phyloP scores from a whole-genome alignment of 1,139 yeast genomes.

The Candida buenavistaensis region DNA sequence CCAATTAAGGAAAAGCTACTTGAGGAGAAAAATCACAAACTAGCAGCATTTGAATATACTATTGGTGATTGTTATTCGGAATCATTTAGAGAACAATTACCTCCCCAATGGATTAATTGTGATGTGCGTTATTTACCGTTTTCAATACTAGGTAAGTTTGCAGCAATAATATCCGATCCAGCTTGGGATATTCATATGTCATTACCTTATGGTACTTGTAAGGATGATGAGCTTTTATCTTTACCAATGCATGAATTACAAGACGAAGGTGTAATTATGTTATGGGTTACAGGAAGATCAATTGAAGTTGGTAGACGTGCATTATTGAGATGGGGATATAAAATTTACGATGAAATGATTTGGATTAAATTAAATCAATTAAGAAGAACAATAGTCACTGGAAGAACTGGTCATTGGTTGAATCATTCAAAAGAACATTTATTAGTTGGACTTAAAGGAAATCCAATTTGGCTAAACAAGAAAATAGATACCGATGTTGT shows the following conservation, averaged over 20 bases:
- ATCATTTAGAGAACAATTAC: conserved; percentile 29
- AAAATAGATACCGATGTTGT: conserved; percentile 72
- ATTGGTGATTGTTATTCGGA: conserved; percentile 56
- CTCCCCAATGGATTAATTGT: conserved; percentile 86
- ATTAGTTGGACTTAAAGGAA: conserved; percentile 80
- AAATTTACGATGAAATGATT: conserved; percentile 71
- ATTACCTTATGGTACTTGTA: conserved; percentile 74
- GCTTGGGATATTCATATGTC: conserved; percentile 90
- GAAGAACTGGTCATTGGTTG: conserved; percentile 95
- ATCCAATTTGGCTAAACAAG: conserved; percentile 69
- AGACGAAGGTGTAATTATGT: conserved; percentile 75
- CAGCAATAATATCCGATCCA: conserved; percentile 87
- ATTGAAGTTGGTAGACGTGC: conserved; percentile 84
- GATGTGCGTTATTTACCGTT: conserved; percentile 77
- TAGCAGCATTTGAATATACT: conserved; percentile 41
- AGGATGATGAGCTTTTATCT: conserved; percentile 66
- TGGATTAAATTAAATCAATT: conserved; percentile 93
- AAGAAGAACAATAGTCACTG: conserved; percentile 87
- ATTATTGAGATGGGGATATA: conserved; percentile 78
- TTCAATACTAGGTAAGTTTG: conserved; percentile 72
- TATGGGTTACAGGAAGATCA: conserved; percentile 96
- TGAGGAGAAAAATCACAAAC: conserved; percentile 9
- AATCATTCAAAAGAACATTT: conserved; percentile 94
- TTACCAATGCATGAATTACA: conserved; percentile 71
- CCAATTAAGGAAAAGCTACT: conserved; percentile 30